Percentiles rank a stretch among this genome's conserved stretches.
Evolutionary conservation across 2,329 filamentous ascomycete species (phyloP).

Genomic region (Talaromyces verruculosus): DNA sequence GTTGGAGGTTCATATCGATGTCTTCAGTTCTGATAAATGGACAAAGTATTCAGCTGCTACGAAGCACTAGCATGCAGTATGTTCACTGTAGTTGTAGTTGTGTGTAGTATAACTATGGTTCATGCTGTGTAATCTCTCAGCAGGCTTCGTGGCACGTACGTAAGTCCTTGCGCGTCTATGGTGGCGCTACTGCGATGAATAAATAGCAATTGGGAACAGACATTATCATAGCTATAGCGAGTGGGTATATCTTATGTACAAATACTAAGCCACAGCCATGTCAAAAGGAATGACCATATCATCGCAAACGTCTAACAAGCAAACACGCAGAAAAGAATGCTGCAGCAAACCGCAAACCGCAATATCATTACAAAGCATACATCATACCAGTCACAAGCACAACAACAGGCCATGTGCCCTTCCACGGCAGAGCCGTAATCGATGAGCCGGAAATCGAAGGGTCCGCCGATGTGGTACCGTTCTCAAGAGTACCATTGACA

Average conservation of each 20-base stretch:
- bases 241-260: constrained; percentile 15
- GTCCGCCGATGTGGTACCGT: constrained; percentile 44
- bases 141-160: neutral
- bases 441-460: constrained; percentile 27
- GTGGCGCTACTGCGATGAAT: neutral
- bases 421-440: constrained; percentile 31
- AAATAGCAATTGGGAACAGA: neutral
- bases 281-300: neutral
- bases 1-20: neutral
- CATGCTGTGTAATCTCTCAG: neutral
- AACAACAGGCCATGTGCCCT: constrained; percentile 46
- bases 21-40: neutral
- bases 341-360: constrained; percentile 1
- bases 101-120: neutral
- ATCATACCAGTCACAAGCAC: constrained; percentile 38
- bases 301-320: neutral
- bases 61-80: neutral
- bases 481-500: constrained; percentile 50
- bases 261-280: neutral
- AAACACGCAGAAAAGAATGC: neutral
- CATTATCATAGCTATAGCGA: constrained; percentile 10
- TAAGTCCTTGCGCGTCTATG: neutral
- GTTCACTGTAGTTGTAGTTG: neutral
- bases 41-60: neutral
- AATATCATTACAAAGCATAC: constrained; percentile 29